Evolutionary conservation across 2,329 filamentous ascomycete genomes (phyloP), one percentile per base, ranked within the genome.

Genomic region (Botrytis elliptica): DNA sequence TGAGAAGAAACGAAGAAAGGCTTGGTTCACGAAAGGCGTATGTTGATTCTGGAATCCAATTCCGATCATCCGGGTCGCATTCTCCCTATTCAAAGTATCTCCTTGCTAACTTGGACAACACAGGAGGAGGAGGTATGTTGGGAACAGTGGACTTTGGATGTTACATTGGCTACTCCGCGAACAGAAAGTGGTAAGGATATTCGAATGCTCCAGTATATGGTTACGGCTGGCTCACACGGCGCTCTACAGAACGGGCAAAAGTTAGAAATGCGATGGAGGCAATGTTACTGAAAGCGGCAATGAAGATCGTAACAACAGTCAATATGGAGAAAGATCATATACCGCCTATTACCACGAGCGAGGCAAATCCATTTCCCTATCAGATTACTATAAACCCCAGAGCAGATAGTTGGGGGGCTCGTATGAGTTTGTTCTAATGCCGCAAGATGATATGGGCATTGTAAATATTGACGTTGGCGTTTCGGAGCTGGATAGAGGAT

Each of bases 291-390:
- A 93, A 94, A 75, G 93, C 94, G 10, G 92, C 93, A 74, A 89
- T 97, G 86, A 97, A 97, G 84, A 95, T 98, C 79, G 89, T 98
- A 78, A 91, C 90, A 75, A 92, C 93, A 71, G 94, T 93, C 79
- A 97, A 97, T 83, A 86, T 89, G 70, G 92, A 98, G 83, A 97
- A 97, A 82, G 93, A 97, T 80, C 96, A 98, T 83, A 98, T 99
- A 77, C 96, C 96, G 1, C 96, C 95, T 69, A 98, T 98, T 79
- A 98, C 94, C 14, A 96, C 94, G 36, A 94, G 91, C 81, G 93
- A 95, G 76, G 86, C 92, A 66, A 98, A 98, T 82, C 95, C 96
- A 0, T 99, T 98, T 80, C 95, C 95, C 0, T 98, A 97, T 83
- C 92, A 95, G 82, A 97, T 98, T 81, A 88, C 92, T 75, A 90